Evolutionary conservation across 106 monocot species (phyloP).

Genomic region (Acorus calamus): DNA sequence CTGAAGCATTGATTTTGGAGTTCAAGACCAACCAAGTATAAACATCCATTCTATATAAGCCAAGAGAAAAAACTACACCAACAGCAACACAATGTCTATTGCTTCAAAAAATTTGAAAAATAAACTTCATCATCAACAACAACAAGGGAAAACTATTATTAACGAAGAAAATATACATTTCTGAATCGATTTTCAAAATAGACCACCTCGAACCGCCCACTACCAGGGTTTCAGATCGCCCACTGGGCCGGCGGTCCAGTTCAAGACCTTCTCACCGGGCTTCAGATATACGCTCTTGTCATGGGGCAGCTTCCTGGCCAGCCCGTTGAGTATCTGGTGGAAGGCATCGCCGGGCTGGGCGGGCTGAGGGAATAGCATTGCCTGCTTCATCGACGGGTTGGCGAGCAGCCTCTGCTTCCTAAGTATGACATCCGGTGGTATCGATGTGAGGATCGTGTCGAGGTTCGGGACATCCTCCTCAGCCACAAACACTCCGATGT

Average conservation of each 20-base stretch:
- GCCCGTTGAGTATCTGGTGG: constrained; percentile 78
- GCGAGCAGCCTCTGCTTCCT: constrained; percentile 72
- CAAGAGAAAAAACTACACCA: no score
- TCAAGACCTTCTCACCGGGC: constrained; percentile 41
- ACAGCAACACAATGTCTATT: no score
- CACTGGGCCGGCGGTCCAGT: constrained; percentile 66
- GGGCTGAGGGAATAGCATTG: constrained; percentile 81
- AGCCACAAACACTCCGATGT: constrained; percentile 60
- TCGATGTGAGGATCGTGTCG: constrained; percentile 57
- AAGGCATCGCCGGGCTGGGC: constrained; percentile 68
- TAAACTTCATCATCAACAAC: not conserved
- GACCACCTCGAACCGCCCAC: not conserved
- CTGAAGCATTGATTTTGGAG: no score
- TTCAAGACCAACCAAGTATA: no score
- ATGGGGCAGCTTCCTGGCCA: constrained; percentile 69
- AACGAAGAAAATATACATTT: constrained; percentile 19
- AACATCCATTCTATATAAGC: no score
- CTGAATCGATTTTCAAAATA: not conserved
- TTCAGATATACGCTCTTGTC: constrained; percentile 29
- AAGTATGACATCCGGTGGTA: constrained; percentile 51
- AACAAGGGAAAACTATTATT: not conserved
- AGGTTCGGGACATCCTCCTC: constrained; percentile 65
- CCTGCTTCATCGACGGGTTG: constrained; percentile 84
- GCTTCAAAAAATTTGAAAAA: no score
- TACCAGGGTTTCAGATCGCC: constrained; percentile 78